Base-by-base conservation (phyloP, 2,329 filamentous ascomycete genomes). In the Verticillium dahliae region DNA sequence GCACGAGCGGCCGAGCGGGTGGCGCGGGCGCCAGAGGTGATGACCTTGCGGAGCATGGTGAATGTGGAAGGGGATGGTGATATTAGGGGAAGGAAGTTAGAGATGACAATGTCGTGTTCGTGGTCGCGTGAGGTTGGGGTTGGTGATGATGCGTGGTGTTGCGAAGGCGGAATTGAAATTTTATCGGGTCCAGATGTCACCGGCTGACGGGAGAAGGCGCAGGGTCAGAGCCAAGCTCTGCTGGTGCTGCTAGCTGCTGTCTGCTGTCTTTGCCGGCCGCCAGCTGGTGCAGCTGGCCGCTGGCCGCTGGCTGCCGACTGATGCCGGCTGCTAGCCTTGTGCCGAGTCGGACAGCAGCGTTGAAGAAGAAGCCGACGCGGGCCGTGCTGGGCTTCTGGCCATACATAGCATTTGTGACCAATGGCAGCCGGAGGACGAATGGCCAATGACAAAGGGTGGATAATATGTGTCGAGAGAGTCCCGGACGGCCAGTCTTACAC, bases 11-110 rank as follows among this genome's bases (percentile, higher is more conserved):
- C 71, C 61, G 76, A 74, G 72, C 79, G 75, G 65, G 80, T 71
- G 50, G 76, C 76, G 70, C 78, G 74, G 62, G 78, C 77, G 41
- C 80, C 75, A 63, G 74, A 67, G 60, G 76, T 71, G 58, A 81
- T 62, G 60, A 74, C 73, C 70, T 81, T 78, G 69, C 78, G 78
- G 65, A 82, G 73, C 80, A 82, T 82, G 66, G 56, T 73, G 67
- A 35, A 27, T 33, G 41, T n/a, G 38, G 33, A 18, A 31, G n/a
- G 52, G 33, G 38, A 58, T 39, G 41, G 54, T 18, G 37, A 31
- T 41, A 34, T 52, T 55, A 34, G 54, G 13, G 27, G 35, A 34
- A 54, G 39, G 39, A 27, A 62, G 39, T 14, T 38, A 58, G 35
- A 33, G 57, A 57, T 50, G 57, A 31, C 38, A 57, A 60, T 60